Base-by-base conservation (phyloP, 176 grass and related monocot genomes). In the Pontederia crassipes region DNA sequence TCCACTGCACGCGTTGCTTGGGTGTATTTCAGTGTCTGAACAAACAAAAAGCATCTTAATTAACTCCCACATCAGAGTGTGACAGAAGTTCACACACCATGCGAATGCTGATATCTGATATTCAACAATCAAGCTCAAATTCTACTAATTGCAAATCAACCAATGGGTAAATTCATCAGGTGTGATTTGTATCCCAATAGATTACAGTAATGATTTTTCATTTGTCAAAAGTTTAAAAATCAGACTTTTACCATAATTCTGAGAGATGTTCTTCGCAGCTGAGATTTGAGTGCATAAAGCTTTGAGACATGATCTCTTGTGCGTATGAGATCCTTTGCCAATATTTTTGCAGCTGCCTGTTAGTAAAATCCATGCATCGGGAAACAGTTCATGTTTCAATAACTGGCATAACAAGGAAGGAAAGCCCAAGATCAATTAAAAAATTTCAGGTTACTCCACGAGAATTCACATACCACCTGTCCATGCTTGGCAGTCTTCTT, bases 291-390 rank as follows among this genome's bases (percentile, higher is more conserved):
- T 27, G 80, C 89, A 68, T 94, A 88, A 63, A 94, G 88, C 70
- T 94, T 94, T 28, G 84, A 88, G 68, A 94, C 85, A 49, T 95
- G 89, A 59, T 95, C 72, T 48, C 89, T 88, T 67, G 85, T 95
- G 18, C 81, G 85, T 51, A 95, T 95, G 67, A 95, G 84, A 57
- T 95, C 89, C 59, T 95, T 95, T 1, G 89, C 89, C 89, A 95
- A 88, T 20, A 95, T 55, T 82, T 85, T 89, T 52, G 88, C 85
- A 57, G 89, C 89, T 68, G 81, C 81, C 89, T 95, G 75, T 24
- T 15, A 60, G 67, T n/a, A 26, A 55, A 63, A 28, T 24, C 4
- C 6, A 13, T 10, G 2, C 9, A 8, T 28, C 72, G 0, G 20
- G 20, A 24, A 24, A 24, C 20, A 24, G 13, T 12, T 28, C n/a